Percentiles rank a stretch among this genome's conserved stretches.
Evolutionary conservation across 371 early-diverging fungal species (phyloP).

Genomic region (Saksenaea oblongispora): DNA sequence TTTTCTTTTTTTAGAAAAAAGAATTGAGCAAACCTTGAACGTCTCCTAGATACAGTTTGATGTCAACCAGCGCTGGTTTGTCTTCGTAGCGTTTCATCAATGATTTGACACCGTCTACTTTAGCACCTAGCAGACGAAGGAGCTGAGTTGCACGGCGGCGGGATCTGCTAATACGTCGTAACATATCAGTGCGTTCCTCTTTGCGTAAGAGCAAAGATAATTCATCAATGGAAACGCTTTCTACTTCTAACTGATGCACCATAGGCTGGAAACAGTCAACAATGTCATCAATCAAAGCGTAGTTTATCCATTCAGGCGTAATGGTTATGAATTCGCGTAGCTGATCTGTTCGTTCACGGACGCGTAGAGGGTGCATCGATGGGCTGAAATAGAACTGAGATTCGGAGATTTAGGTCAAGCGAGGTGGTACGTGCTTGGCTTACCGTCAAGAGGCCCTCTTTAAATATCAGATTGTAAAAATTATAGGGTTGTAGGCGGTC

Average conservation of each 20-base stretch:
- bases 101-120: slow-evolving; percentile 78
- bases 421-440: neutral
- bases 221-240: slow-evolving; percentile 87
- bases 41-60: slow-evolving; percentile 82
- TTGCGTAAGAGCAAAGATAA: slow-evolving; percentile 73
- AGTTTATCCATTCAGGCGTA: slow-evolving; percentile 75
- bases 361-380: slow-evolving; percentile 30
- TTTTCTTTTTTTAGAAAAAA: slow-evolving; percentile 1
- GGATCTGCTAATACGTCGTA: slow-evolving; percentile 80
- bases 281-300: slow-evolving; percentile 84
- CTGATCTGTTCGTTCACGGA: slow-evolving; percentile 38
- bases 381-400: slow-evolving; percentile 40
- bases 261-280: slow-evolving; percentile 80
- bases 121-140: slow-evolving; percentile 69
- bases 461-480: slow-evolving; percentile 81
- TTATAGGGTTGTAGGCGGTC: slow-evolving; percentile 64
- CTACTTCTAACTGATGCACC: slow-evolving; percentile 73
- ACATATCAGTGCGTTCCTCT: slow-evolving; percentile 84
- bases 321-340: slow-evolving; percentile 38
- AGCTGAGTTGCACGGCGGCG: slow-evolving; percentile 78
- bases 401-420: neutral
- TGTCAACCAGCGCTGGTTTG: slow-evolving; percentile 47
- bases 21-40: slow-evolving; percentile 68
- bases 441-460: slow-evolving; percentile 62
- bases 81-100: slow-evolving; percentile 78